Percentiles rank a stretch among this genome's conserved stretches.
These are phyloP conservation scores for Cystobasidium ongulense DNA, from an alignment of 768 basidiomycete genomes.

Conservation along the genomic window DNA sequence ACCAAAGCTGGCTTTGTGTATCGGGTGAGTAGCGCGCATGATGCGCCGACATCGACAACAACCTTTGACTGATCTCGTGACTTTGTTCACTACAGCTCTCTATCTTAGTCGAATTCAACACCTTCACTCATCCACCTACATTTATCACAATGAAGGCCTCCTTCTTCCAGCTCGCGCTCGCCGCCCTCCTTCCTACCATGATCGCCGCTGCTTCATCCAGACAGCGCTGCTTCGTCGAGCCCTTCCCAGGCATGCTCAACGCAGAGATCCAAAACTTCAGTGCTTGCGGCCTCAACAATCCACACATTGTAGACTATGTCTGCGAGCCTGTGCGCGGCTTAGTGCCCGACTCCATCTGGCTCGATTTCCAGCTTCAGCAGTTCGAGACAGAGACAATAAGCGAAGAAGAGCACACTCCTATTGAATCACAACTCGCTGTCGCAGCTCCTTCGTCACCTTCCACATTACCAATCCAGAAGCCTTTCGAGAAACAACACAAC, in stretches of 20 bases:
- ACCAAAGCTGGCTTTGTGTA: not conserved
- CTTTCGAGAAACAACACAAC: not conserved
- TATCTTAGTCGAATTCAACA: not conserved
- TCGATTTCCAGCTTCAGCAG: not conserved
- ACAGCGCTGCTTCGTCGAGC: slow-evolving; percentile 9
- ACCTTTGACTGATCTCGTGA: not conserved
- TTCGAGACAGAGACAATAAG: not conserved
- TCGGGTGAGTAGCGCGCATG: not conserved
- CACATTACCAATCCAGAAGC: not conserved
- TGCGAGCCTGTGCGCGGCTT: slow-evolving; percentile 11
- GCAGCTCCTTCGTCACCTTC: not conserved
- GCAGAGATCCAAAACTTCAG: not conserved
- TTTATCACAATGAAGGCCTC: not conserved
- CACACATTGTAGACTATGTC: slow-evolving; percentile 15
- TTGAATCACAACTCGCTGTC: not conserved
- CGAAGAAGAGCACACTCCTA: not conserved
- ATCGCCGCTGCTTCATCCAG: not conserved
- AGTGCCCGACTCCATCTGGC: not conserved
- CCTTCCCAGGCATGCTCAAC: slow-evolving; percentile 14
- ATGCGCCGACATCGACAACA: not conserved
- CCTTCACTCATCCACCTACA: not conserved
- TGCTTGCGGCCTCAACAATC: slow-evolving; percentile 17
- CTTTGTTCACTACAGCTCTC: not conserved
- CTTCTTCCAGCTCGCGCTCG: not conserved
- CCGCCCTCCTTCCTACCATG: not conserved